Evolutionary conservation across 345 rosid genomes (phyloP), one percentile per base, ranked within the genome.

Genomic region (Moricandia moricandioides): DNA sequence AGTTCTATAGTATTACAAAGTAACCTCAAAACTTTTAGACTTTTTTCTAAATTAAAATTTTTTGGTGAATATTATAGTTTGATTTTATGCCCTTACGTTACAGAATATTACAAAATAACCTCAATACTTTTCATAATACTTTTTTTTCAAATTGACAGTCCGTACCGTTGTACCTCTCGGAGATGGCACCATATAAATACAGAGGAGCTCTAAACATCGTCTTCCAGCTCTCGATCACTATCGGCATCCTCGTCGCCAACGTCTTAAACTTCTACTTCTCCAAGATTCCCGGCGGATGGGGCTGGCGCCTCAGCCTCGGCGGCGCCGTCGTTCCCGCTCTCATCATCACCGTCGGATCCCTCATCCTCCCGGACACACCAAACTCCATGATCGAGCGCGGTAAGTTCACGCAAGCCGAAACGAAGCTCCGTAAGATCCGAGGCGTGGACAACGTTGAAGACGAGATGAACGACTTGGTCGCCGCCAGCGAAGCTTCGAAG

Each of bases 311-410:
- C 66, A 91, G 98, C 21, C 74, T 93, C 18, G 98, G 98, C 0
- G 96, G 98, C 1, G 98, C 97, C 5, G 79, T 93, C 81, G 92
- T 93, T 26, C 98, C 98, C 0, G 97, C 97, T 14, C 84, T 91
- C 1, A 93, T 93, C 62, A 86, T 93, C 77, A 80, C 88, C 4
- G 0, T 87, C 8, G 98, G 97, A 4, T 82, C 98, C 1, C 49
- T 91, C 2, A 17, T 89, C 84, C 96, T 93, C 39, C 93, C 96
- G 0, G 94, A 93, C 56, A 91, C 97, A 14, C 92, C 98, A 0
- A 93, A 89, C 85, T 93, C 96, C 0, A 83, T 93, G 94, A 89
- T 93, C 37, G 97, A 93, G 74, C 90, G 96, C 0, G 97, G 96
- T 18, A 68, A 79, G 56, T 70, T 49, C 7, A 73, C 83, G 0